Percentiles rank a stretch among this genome's conserved stretches.
These are phyloP conservation scores for Spatholobus suberectus DNA, from an alignment of 306 rosid species.

Conservation along the genomic window DNA sequence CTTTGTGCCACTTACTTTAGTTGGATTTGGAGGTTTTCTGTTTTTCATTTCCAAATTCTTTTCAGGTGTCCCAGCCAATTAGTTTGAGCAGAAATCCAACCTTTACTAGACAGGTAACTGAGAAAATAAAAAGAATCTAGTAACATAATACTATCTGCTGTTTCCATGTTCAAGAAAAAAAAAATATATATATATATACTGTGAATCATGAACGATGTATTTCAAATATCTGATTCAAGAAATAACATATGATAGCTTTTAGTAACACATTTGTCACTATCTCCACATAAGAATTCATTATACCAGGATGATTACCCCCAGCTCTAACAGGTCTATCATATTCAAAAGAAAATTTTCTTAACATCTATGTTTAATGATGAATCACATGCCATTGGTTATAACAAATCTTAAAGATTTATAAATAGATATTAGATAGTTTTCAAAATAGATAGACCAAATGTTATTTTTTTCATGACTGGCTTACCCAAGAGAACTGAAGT, in stretches of 20 bases:
- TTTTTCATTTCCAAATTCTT: not conserved
- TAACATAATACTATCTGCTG: not conserved
- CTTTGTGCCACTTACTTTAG: too few species aligned
- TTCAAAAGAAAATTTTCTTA: not conserved
- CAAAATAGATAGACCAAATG: not conserved
- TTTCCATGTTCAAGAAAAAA: not conserved
- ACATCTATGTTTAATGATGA: not conserved
- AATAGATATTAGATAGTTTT: not conserved
- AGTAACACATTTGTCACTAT: not conserved
- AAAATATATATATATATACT: too few species aligned
- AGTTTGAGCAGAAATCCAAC: constrained; percentile 40
- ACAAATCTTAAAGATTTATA: not conserved
- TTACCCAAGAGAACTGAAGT: not conserved
- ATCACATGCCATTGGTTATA: not conserved
- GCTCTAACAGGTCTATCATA: not conserved
- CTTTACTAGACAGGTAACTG: constrained; percentile 39
- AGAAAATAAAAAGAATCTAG: not conserved
- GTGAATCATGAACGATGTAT: not conserved
- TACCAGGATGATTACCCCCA: not conserved
- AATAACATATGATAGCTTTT: too few species aligned
- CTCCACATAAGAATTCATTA: not conserved
- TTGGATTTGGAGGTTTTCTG: not conserved
- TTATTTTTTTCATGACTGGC: not conserved
- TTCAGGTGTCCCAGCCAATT: constrained; percentile 25
- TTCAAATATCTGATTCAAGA: not conserved